Evolutionary conservation across 768 basidiomycete genomes (phyloP).

Genomic region (Tylopilus sp.): DNA sequence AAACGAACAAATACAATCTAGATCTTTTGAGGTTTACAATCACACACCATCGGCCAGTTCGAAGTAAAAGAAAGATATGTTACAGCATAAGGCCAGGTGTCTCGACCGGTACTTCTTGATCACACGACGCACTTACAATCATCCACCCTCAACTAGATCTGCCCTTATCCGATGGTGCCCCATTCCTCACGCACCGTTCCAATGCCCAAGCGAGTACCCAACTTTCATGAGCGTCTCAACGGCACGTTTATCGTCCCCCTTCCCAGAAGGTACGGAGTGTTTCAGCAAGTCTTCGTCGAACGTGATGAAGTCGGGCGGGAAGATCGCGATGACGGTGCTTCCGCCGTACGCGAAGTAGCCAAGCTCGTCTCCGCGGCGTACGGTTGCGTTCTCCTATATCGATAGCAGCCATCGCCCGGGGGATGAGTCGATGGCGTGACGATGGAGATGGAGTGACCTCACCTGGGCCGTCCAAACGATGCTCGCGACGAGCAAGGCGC

Average conservation of each 20-base stretch:
- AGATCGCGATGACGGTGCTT: conserved; percentile 63
- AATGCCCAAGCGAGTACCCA: conserved; percentile 28
- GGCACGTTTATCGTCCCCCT: conserved; percentile 20
- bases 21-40: too few relatives aligned
- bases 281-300: conserved; percentile 61
- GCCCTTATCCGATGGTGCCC: neutral
- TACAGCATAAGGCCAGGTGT: too few relatives aligned
- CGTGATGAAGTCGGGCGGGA: conserved; percentile 50
- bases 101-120: neutral
- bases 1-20: neutral
- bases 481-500: conserved; percentile 77
- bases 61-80: too few relatives aligned
- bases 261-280: conserved; percentile 40
- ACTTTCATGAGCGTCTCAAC: conserved; percentile 68
- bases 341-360: conserved; percentile 75
- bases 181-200: conserved; percentile 17
- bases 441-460: neutral
- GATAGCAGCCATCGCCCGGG: neutral
- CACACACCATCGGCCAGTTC: too few relatives aligned
- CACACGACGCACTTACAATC: neutral
- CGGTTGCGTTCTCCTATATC: conserved; percentile 40
- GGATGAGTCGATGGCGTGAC: neutral
- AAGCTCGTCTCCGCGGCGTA: conserved; percentile 65
- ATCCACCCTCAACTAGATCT: neutral
- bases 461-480: conserved; percentile 57